Base-by-base conservation (phyloP, 2,329 filamentous ascomycete genomes). In the Verticillium nonalfalfae region DNA sequence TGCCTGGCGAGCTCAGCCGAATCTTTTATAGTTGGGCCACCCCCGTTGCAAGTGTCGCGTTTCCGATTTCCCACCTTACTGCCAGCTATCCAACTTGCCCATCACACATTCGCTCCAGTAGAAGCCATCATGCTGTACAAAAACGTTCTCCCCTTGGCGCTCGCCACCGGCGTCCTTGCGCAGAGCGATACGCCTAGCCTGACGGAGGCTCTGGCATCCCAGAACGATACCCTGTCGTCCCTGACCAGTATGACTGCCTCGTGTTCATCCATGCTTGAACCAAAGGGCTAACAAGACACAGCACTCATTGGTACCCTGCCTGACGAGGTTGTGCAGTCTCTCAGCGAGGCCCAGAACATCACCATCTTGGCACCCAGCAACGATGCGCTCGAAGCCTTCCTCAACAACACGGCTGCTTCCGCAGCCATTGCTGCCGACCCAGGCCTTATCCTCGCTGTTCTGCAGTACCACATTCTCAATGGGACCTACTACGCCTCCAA, bases 321-420 rank as follows among this genome's bases (percentile, higher is more conserved):
- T 6, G 57, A 56, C n/a, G 57, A 64, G 11, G 58, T 54, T 14
- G 40, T 65, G 15, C 21, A 61, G 52, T 38, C 56, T 11, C 60
- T 66, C 11, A 36, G 40, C 2, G 33, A 57, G 5, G 65, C 65
- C 5, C 45, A 56, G 18, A 84, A 87, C 67, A 74, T 86, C 61
- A 88, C 85, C 14, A 73, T 86, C 50, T 76, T 86, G 7, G 83
- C 84, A 0, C 84, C 84, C 0, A 79, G 74, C 66, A 84, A 86
- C 66, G 66, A 77, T 11, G 83, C 83, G 1, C 65, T 78, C 34
- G 74, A 75, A 34, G 70, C 67, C 3, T 63, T 75, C 4, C 67
- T 77, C 35, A 36, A 39, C 14, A 26, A 59, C 21, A 39, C 50
- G 3, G 71, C 71, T 2, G 66, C 71, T 5, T 62, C 66, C 7